Percentiles rank a stretch among this genome's conserved stretches.
Conservation (phyloP, 331 rosid species). For the Erythrophleum ivorense region DNA sequence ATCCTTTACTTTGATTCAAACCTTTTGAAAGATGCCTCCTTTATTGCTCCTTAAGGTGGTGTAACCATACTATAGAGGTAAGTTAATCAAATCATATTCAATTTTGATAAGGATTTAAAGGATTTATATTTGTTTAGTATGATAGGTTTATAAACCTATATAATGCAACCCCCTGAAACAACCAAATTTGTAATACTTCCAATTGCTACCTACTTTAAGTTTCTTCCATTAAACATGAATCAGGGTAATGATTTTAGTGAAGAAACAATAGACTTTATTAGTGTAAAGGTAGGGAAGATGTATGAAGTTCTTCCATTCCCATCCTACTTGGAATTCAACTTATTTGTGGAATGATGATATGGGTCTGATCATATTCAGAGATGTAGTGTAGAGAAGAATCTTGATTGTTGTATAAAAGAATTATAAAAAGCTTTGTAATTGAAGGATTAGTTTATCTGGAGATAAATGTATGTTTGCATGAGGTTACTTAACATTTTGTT, state of each 20-base stretch:
- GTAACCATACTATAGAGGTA: slow-evolving; percentile 56
- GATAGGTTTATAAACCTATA: slow-evolving; percentile 31
- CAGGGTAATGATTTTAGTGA: slow-evolving; percentile 30
- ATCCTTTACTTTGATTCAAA: slow-evolving; percentile 70
- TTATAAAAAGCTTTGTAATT: not conserved
- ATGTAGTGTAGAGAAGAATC: not conserved
- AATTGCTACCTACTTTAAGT: slow-evolving; percentile 72
- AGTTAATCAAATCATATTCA: not conserved
- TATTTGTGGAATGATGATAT: not conserved
- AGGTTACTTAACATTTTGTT: not conserved
- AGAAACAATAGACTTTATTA: slow-evolving; percentile 55
- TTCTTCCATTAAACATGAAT: slow-evolving; percentile 64
- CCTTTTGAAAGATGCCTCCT: slow-evolving; percentile 60
- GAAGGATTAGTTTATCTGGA: not conserved
- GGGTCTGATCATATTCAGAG: slow-evolving; percentile 11
- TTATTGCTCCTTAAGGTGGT: slow-evolving; percentile 54
- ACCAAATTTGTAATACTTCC: slow-evolving; percentile 62
- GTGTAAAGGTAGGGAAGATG: slow-evolving; percentile 70
- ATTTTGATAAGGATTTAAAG: not conserved
- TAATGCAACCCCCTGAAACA: slow-evolving; percentile 56
- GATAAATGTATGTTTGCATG: not conserved
- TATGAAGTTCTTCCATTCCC: slow-evolving; percentile 54
- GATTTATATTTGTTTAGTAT: slow-evolving; percentile 9
- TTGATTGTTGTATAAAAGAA: not conserved
- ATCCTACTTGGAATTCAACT: not conserved